Evolutionary conservation across 176 grass and related monocot species (phyloP).

Genomic region (Oryza punctata): DNA sequence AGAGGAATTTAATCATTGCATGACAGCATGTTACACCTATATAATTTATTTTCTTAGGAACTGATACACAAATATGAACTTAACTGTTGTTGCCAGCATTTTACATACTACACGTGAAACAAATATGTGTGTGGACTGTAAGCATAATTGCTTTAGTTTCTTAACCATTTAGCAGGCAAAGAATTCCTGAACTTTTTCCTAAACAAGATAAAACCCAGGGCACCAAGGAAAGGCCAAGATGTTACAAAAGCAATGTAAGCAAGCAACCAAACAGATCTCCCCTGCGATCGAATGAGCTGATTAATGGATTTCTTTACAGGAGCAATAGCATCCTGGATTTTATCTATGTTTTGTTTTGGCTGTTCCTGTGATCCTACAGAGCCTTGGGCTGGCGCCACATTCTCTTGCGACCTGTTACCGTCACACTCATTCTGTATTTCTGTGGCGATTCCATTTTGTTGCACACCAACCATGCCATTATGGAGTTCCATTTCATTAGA

Average conservation of each 20-base stretch:
- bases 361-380: slow-evolving; percentile 30
- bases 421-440: slow-evolving; percentile 27
- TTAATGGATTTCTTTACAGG: slow-evolving; percentile 80
- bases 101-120: slow-evolving; percentile 30
- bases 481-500: slow-evolving; percentile 1
- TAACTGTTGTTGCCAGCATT: slow-evolving; percentile 25
- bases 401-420: slow-evolving; percentile 14
- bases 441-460: slow-evolving; percentile 18
- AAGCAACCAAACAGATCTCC: slow-evolving; percentile 71
- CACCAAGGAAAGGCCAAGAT: slow-evolving; percentile 80
- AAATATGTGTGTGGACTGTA: background rate
- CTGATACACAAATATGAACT: background rate
- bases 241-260: slow-evolving; percentile 80
- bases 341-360: slow-evolving; percentile 21
- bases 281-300: slow-evolving; percentile 51
- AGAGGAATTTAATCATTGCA: background rate
- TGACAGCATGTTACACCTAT: background rate
- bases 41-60: slow-evolving; percentile 23
- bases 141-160: slow-evolving; percentile 36
- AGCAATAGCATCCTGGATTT: slow-evolving; percentile 47
- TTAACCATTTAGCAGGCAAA: slow-evolving; percentile 26
- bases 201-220: slow-evolving; percentile 58
- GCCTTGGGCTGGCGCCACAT: background rate
- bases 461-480: background rate
- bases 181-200: slow-evolving; percentile 57